Evolutionary conservation across 768 basidiomycete genomes (phyloP).

Genomic region (Suillus ampliporus): DNA sequence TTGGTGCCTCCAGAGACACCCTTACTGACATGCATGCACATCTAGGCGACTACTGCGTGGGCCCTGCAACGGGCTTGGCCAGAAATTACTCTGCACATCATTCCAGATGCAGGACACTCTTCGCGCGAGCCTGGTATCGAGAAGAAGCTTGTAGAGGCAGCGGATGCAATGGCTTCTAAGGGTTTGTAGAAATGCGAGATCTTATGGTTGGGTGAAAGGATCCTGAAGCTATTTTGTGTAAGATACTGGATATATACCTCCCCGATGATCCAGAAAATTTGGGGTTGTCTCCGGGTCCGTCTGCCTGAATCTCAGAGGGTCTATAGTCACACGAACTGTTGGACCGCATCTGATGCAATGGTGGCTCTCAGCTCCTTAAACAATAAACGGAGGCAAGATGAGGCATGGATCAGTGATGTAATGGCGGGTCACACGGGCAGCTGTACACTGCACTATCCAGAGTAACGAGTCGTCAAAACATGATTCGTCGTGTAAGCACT

Average conservation of each 20-base stretch:
- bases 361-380: too few species aligned
- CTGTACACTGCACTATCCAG: too few species aligned
- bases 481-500: too few species aligned
- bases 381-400: too few species aligned
- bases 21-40: not conserved
- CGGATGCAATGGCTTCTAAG: conserved; percentile 21
- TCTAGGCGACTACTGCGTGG: conserved; percentile 78
- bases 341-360: too few species aligned
- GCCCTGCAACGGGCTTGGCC: conserved; percentile 85
- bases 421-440: too few species aligned
- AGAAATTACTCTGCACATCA: conserved; percentile 73
- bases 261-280: too few species aligned
- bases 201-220: not conserved
- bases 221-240: not conserved
- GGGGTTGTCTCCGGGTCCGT: too few species aligned
- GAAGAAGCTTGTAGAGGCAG: conserved; percentile 70
- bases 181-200: not conserved
- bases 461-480: too few species aligned
- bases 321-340: too few species aligned
- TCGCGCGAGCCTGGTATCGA: conserved; percentile 74
- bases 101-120: conserved; percentile 89
- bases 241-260: not conserved
- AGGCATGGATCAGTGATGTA: too few species aligned
- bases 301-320: too few species aligned
- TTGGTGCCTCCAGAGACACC: not conserved